A percentile compares a stretch with the other conserved stretches of the same genome.
Conservation (phyloP, 805 yeast species). For the Starmerella gropengiesseri region DNA sequence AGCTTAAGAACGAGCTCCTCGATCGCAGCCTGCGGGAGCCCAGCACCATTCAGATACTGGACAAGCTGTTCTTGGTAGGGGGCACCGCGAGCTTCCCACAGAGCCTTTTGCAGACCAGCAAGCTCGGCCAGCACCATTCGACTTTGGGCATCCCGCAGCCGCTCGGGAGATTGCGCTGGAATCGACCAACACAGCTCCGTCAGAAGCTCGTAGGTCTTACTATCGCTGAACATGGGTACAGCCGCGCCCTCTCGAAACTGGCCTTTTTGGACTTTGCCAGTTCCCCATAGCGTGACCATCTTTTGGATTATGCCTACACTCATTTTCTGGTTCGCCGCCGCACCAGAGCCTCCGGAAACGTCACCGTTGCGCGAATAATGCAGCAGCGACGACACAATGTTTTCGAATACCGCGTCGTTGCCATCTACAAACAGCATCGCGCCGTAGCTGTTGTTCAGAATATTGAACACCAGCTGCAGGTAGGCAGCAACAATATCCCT, state of each 20-base stretch:
- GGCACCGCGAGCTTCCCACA: constrained; percentile 41
- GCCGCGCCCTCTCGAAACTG: constrained; percentile 42
- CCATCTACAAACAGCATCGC: constrained; percentile 62
- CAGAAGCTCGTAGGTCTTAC: constrained; percentile 54
- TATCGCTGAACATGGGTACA: constrained; percentile 56
- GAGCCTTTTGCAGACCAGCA: constrained; percentile 53
- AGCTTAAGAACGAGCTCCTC: constrained; percentile 19
- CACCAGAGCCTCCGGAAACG: constrained; percentile 37
- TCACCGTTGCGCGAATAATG: constrained; percentile 46
- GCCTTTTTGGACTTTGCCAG: constrained; percentile 44
- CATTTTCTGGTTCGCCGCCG: constrained; percentile 49
- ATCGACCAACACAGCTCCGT: constrained; percentile 64
- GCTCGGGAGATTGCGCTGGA: constrained; percentile 59
- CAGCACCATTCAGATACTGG: constrained; percentile 20
- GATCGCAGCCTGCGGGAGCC: constrained; percentile 18
- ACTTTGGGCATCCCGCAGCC: constrained; percentile 68
- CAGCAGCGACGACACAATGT: constrained; percentile 51
- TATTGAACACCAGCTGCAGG: constrained; percentile 54
- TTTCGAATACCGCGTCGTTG: constrained; percentile 50
- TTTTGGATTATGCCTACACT: constrained; percentile 55
- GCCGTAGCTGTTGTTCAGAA: constrained; percentile 67
- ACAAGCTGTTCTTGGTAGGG: constrained; percentile 18
- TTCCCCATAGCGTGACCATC: constrained; percentile 57
- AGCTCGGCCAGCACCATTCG: constrained; percentile 66
- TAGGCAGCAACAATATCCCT: constrained; percentile 51